phyloP scores from a whole-genome alignment of 2,329 filamentous ascomycete genomes.

The Plectosphaerella plurivora region DNA sequence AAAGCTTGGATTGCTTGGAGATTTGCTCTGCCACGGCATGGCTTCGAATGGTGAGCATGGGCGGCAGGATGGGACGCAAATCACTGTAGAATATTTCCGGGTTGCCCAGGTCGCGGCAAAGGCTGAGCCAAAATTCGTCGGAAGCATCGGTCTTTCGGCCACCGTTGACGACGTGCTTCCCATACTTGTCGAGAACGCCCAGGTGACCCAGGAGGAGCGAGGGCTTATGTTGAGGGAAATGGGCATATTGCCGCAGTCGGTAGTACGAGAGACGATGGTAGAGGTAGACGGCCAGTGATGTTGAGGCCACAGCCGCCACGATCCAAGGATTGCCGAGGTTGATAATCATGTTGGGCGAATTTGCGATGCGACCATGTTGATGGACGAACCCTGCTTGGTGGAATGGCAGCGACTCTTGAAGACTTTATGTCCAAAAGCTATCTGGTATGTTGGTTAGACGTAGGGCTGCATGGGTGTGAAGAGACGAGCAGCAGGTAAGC shows the following conservation, averaged over 20 bases:
- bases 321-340: no score
- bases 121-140: conserved; percentile 18
- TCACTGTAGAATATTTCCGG: conserved; percentile 29
- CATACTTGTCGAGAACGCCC: neutral
- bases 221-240: conserved; percentile 7
- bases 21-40: conserved; percentile 33
- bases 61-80: conserved; percentile 23
- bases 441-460: no score
- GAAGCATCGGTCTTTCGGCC: no score
- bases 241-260: conserved; percentile 7
- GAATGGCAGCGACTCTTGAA: no score
- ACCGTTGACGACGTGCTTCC: no score
- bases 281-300: conserved; percentile 5
- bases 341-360: no score
- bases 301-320: conserved; percentile 3
- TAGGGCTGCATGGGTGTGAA: no score
- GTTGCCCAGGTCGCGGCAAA: conserved; percentile 21
- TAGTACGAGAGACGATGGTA: conserved; percentile 5
- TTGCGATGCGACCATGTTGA: no score
- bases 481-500: no score
- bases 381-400: no score
- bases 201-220: conserved; percentile 10
- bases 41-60: conserved; percentile 24
- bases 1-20: conserved; percentile 22
- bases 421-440: no score